Evolutionary conservation across 306 rosid genomes (phyloP), one percentile per base, ranked within the genome.

Genomic region (Glycine soja): DNA sequence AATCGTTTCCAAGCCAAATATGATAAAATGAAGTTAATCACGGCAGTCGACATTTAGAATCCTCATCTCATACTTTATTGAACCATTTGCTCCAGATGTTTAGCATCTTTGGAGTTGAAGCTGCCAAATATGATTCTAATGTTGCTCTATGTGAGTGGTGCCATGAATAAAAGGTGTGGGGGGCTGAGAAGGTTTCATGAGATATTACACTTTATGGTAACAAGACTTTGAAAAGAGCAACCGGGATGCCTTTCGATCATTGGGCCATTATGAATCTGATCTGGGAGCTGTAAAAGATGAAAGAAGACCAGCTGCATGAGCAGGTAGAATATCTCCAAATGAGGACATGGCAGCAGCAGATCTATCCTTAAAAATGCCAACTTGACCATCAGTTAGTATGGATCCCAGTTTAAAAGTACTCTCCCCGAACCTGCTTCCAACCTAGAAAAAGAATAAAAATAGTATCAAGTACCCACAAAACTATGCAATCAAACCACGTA

Each of bases 261-360:
- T 40, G 65, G 72, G 78, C 57, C 56, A 81, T 93, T 89, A 93
- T 58, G 89, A 87, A 83, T 95, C 98, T 61, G 97, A 93, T 86
- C 95, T 90, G 76, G 99, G 94, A 57, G 99, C 92, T 72, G 97
- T 90, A 80, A 95, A 90, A 67, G 99, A 95, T 19, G 98, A 93
- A 63, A 95, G 96, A 79, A 95, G 98, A 87, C 98, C 99, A 56
- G 99, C 99, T 81, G 99, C 99, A 46, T 91, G 99, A 80, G 96
- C 94, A 64, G 99, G 98, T 75, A 95, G 74, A 84, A 95, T 93
- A 80, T 95, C 99, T 53, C 99, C 98, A 86, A 95, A 93, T 36
- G 98, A 88, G 1, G 98, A 95, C 96, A 95, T 93, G 40, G 99
- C 95, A 0, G 92, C 91, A 2, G 93, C 92, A 72, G 97, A 91